These are phyloP conservation scores for Geranium rotundifolium DNA, from an alignment of 345 rosid genomes.

Conservation along the genomic window DNA sequence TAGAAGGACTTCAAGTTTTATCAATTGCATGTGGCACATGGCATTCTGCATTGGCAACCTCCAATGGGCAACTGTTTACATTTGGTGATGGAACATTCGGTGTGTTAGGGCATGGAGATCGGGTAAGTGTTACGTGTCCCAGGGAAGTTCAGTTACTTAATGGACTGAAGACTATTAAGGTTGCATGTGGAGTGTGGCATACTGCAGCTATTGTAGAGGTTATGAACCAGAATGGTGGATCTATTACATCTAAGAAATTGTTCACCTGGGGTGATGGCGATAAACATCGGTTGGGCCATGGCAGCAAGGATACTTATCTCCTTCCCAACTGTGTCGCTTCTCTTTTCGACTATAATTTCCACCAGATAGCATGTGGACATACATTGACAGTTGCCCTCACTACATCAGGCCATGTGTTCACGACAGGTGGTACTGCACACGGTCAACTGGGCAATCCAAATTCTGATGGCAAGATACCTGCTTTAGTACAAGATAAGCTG, in stretches of 20 bases:
- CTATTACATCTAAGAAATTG: conserved; percentile 48
- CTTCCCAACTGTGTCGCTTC: conserved; percentile 78
- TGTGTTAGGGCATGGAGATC: conserved; percentile 82
- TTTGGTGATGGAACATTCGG: conserved; percentile 86
- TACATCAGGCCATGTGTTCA: conserved; percentile 93
- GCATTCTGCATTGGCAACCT: conserved; percentile 74
- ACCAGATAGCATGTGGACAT: conserved; percentile 79
- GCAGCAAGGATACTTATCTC: conserved; percentile 69
- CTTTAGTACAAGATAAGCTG: too few species aligned
- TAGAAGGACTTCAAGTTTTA: too few species aligned
- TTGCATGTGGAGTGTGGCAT: conserved; percentile 96
- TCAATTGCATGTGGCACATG: too few species aligned
- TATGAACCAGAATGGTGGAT: conserved; percentile 43
- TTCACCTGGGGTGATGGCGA: conserved; percentile 99
- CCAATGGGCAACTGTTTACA: conserved; percentile 73
- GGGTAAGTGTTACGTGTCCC: conserved; percentile 57
- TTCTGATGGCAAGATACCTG: too few species aligned
- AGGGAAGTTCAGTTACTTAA: conserved; percentile 60
- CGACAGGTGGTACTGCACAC: too few species aligned
- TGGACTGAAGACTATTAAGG: conserved; percentile 69
- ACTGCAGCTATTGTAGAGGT: conserved; percentile 91
- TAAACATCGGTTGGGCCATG: conserved; percentile 80
- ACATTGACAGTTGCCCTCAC: conserved; percentile 66
- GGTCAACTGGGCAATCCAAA: too few species aligned
- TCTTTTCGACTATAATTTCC: conserved; percentile 83